Evolutionary conservation across 2,329 filamentous ascomycete genomes (phyloP).

Genomic region (Colletotrichum gigasporum): DNA sequence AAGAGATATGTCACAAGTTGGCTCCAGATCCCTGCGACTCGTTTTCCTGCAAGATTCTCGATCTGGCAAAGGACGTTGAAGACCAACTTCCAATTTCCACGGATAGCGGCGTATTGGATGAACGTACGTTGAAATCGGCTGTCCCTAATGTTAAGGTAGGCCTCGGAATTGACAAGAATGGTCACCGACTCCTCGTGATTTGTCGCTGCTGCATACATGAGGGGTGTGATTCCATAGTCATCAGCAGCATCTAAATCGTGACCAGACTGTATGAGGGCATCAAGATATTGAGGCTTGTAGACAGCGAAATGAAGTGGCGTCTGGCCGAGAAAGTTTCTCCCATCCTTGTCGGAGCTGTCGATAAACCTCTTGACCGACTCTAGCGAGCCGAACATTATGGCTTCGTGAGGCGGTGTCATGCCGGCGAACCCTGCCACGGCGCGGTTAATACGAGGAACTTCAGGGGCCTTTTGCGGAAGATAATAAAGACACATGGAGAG

Average conservation of each 20-base stretch:
- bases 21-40: not conserved
- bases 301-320: conserved; percentile 7
- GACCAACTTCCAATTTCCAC: not conserved
- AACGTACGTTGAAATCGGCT: not conserved
- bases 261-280: not conserved
- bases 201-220: not conserved
- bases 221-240: not conserved
- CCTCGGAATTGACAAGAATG: not conserved
- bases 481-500: no score
- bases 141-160: accelerated
- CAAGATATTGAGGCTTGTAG: not conserved
- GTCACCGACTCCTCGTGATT: not conserved
- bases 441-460: not conserved
- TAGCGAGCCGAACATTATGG: not conserved
- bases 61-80: not conserved
- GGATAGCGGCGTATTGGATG: not conserved
- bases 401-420: conserved; percentile 1
- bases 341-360: accelerated
- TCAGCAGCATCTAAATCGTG: not conserved
- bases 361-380: not conserved
- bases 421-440: not conserved
- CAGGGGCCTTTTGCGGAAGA: no score
- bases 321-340: not conserved
- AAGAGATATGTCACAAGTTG: not conserved
- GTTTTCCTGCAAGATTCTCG: accelerated